Base-by-base conservation (phyloP, 352 stramenopile genomes). In the Phytophthora ohioensis region DNA sequence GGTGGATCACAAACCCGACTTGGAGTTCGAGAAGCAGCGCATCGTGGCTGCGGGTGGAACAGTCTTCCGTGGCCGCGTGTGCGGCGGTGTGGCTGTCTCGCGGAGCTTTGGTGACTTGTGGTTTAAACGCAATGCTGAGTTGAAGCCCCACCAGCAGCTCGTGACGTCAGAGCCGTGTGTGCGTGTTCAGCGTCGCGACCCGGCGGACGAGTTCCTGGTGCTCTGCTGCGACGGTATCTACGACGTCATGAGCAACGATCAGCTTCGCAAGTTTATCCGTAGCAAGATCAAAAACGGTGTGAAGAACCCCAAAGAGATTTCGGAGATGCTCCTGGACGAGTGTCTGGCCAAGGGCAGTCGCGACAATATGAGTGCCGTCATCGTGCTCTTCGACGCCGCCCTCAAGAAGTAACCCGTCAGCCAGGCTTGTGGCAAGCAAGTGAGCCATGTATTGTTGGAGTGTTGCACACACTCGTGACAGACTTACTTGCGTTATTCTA, bases 241-340 rank as follows among this genome's bases (percentile, higher is more conserved):
- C 78, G 95, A 98, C 65, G 95, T 98, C 35, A 98, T 98, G 90
- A 95, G 81, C 69, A 97, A 98, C 73, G 90, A 98, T 73, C 91
- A 98, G 77, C 78, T 95, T 56, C 87, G 94, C 48, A 93, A 96
- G 70, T 98, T 98, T 59, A 90, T 98, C 27, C 85, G 87, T 5
- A 71, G 69, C 67, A 93, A 94, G 69, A 74, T 94, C 53, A 91
- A 91, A 60, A 81, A 48, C 35, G 73, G 67, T 4, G 43, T 76
- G 5, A 76, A 73, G 64, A 84, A 78, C 61, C 78, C 87, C 1
- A 85, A 92, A 55, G 77, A 85, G 3, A 91, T 94, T 54, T 84
- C 85, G 34, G 88, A 96, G 62, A 78, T 82, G 62, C 70, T 96
- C 6, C 78, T 95, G 10, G 88, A 96, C 69, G 87, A 94, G 45